Evolutionary conservation across 2,329 filamentous ascomycete genomes (phyloP), one percentile per base, ranked within the genome.

Genomic region (Stemphylium lycopersici): DNA sequence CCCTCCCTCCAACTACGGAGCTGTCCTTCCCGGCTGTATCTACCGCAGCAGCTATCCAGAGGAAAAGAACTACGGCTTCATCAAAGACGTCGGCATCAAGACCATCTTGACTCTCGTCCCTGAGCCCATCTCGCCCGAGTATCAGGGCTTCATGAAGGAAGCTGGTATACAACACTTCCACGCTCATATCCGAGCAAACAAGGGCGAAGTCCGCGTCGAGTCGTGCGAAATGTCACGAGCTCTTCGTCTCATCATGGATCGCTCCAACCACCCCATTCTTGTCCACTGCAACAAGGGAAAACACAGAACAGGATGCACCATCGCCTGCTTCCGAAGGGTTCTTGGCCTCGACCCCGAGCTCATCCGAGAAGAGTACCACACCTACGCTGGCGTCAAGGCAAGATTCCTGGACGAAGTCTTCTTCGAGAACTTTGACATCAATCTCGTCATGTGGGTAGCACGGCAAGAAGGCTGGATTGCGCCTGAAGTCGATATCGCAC

Each of bases 231-330:
- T 96, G 82, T 82, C 83, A 58, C 79, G 84, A 6, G 91, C 93
- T 40, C 81, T 96, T 20, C 79, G 84, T 11, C 78, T 93, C 37
- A 83, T 93, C 36, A 80, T 93, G 48, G 84, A 96, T 68, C 83
- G 83, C 43, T 76, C 81, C 31, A 91, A 96, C 59, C 87, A 95
- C 62, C 93, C 93, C 0, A 76, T 97, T 10, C 81, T 96, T 34
- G 84, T 97, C 41, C 93, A 97, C 75, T 97, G 93, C 82, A 97
- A 96, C 71, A 93, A 96, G 65, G 93, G 93, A 71, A 95, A 88
- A 83, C 93, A 97, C 71, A 89, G 93, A 53, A 96, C 93, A 15
- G 93, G 93, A 18, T 96, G 92, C 69, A 88, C 95, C n/a, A 84
- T 93, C 43, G 93, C 87, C 15, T 87, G 90, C 52, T 83, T 96